Conservation (phyloP, 768 basidiomycete species). For the Leccinum fibrillosum region DNA sequence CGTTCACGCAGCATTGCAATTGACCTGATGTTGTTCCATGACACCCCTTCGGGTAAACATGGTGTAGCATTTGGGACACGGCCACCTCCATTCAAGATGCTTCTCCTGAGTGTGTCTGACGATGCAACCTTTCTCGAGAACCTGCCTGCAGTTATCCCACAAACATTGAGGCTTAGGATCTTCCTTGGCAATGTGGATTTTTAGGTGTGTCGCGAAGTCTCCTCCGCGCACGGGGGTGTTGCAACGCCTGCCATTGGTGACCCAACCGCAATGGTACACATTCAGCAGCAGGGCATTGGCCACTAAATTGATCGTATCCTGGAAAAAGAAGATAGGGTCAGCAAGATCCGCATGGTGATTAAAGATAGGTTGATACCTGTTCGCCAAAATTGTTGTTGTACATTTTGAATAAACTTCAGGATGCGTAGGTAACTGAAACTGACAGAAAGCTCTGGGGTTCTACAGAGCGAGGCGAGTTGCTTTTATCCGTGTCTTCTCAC, state of each 20-base stretch:
- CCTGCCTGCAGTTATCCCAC: conserved; percentile 17
- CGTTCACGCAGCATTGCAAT: conserved; percentile 6
- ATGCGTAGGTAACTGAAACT: background rate
- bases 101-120: conserved; percentile 21
- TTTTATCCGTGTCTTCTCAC: conserved; percentile 6
- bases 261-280: conserved; percentile 12
- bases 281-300: background rate
- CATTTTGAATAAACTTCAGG: background rate
- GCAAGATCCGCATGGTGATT: background rate
- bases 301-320: conserved; percentile 13
- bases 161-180: conserved; percentile 3
- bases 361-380: conserved; percentile 5
- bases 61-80: conserved; percentile 16
- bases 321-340: background rate
- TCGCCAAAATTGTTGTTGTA: conserved; percentile 13
- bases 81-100: conserved; percentile 23
- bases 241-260: conserved; percentile 7
- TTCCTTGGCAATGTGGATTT: conserved; percentile 6
- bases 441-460: background rate
- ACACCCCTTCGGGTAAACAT: conserved; percentile 19
- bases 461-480: background rate
- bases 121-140: conserved; percentile 11
- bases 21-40: conserved; percentile 13
- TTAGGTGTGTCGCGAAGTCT: conserved; percentile 18
- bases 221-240: conserved; percentile 3